Conservation (phyloP, 306 rosid genomes). For the Prunus mongolica region DNA sequence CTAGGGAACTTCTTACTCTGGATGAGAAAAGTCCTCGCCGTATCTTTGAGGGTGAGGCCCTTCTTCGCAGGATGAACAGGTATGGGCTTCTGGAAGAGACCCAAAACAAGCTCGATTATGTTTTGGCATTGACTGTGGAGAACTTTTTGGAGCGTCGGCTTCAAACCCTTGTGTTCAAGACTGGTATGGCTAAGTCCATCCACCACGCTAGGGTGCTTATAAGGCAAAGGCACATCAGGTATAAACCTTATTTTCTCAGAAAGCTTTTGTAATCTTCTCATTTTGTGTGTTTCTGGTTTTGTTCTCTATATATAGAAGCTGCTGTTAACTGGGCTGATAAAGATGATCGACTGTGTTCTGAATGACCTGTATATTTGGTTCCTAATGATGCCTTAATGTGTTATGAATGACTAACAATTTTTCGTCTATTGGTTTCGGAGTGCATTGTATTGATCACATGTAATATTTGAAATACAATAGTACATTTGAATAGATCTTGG, state of each 20-base stretch:
- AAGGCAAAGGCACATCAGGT: conserved; percentile 36
- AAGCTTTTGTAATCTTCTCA: neutral
- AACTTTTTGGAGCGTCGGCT: conserved; percentile 41
- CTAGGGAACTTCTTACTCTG: conserved; percentile 36
- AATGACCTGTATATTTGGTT: neutral
- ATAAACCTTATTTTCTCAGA: neutral
- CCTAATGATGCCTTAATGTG: neutral
- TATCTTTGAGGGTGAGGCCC: conserved; percentile 41
- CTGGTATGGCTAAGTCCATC: conserved; percentile 34
- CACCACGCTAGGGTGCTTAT: conserved; percentile 33
- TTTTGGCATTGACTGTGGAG: conserved; percentile 36
- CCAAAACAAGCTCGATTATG: conserved; percentile 45
- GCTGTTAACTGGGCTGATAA: too few species aligned
- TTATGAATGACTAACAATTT: neutral
- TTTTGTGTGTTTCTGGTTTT: neutral
- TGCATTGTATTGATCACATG: neutral
- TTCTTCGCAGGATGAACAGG: conserved; percentile 36
- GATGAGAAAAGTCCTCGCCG: conserved; percentile 40
- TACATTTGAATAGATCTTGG: neutral
- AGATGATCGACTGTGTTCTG: neutral
- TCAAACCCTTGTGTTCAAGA: conserved; percentile 29
- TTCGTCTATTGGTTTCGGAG: too few species aligned
- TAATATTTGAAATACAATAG: neutral
- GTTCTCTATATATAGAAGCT: neutral
- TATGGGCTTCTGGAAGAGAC: conserved; percentile 37